These are phyloP conservation scores for Colletotrichum cuscutae DNA, from an alignment of 2,329 filamentous ascomycete species.

Conservation along the genomic window DNA sequence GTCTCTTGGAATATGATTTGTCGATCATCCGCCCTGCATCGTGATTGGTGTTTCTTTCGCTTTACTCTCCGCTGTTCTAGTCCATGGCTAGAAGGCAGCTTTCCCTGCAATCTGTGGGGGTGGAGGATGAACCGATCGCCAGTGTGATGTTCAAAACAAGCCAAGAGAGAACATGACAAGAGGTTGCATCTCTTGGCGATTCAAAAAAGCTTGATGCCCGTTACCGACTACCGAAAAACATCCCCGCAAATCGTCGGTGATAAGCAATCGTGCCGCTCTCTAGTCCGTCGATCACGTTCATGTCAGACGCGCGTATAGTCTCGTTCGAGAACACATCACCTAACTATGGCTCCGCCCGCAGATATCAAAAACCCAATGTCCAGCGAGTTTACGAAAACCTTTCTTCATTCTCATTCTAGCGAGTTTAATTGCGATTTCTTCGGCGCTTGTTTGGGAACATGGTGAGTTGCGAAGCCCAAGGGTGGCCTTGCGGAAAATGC, in stretches of 20 bases:
- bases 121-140: neutral
- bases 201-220: conserved; percentile 3
- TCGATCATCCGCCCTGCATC: no score
- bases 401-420: neutral
- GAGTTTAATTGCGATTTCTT: neutral
- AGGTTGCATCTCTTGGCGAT: conserved; percentile 9
- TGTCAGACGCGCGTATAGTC: neutral
- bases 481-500: neutral
- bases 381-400: neutral
- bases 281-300: neutral
- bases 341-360: no score
- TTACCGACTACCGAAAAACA: neutral
- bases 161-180: neutral
- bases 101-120: neutral
- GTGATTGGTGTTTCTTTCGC: neutral
- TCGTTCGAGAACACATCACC: neutral
- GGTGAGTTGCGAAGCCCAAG: neutral
- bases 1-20: neutral
- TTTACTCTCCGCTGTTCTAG: neutral
- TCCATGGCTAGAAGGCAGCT: neutral
- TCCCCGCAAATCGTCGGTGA: neutral
- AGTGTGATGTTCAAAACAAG: neutral
- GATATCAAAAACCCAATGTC: neutral
- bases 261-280: neutral
- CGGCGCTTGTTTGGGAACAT: neutral